Evolutionary conservation across 202 grass and related monocot genomes (phyloP).

Genomic region (Setaria italica): DNA sequence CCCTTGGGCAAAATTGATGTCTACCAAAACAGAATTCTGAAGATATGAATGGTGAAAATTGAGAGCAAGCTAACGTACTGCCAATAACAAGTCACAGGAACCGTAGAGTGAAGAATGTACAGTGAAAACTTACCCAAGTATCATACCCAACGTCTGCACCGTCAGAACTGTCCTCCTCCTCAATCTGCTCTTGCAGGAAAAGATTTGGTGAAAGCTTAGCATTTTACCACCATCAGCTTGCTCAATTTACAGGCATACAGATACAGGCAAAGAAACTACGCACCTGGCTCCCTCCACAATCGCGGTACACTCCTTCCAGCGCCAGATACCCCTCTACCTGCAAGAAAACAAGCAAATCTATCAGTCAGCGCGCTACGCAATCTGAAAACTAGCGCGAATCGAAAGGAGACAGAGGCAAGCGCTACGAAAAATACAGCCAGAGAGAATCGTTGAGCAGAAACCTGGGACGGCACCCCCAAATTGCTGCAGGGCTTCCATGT

Average conservation of each 20-base stretch:
- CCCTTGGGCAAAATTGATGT: neutral
- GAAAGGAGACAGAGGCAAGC: neutral
- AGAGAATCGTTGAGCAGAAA: slow-evolving; percentile 1
- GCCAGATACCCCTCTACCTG: slow-evolving; percentile 70
- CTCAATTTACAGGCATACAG: neutral
- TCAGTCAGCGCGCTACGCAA: neutral
- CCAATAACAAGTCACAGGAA: neutral
- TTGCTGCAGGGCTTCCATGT: slow-evolving; percentile 63
- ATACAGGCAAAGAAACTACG: neutral
- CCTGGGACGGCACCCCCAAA: slow-evolving; percentile 58
- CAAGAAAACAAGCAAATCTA: slow-evolving; percentile 29
- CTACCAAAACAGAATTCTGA: neutral
- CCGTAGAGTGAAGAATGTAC: neutral
- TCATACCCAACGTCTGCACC: slow-evolving; percentile 47
- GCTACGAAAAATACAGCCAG: neutral
- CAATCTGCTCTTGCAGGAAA: slow-evolving; percentile 44
- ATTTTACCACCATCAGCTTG: neutral
- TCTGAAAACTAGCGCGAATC: neutral
- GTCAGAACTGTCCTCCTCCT: slow-evolving; percentile 1
- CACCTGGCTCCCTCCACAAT: slow-evolving; percentile 30
- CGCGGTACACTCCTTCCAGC: slow-evolving; percentile 55
- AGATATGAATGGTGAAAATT: slow-evolving; percentile 3
- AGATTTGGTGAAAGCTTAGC: neutral
- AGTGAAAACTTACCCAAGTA: slow-evolving; percentile 60
- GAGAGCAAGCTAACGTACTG: neutral